Evolutionary conservation across 768 basidiomycete species (phyloP), one percentile per base, ranked within the genome.

Genomic region (Pholiota molesta): DNA sequence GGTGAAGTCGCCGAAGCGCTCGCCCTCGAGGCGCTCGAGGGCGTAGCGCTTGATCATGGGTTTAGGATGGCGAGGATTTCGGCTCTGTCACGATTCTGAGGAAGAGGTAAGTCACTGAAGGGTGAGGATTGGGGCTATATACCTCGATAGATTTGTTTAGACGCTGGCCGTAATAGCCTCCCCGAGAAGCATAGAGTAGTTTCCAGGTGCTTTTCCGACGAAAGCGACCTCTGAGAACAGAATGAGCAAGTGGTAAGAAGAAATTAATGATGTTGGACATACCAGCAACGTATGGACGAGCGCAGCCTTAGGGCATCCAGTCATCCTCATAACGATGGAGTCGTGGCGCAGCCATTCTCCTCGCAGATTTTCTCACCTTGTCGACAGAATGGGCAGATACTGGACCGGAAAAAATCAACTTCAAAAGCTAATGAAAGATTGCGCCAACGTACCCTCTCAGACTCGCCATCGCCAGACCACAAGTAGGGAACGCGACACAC

Each of bases 251-350:
- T 23, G 59, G 39, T 23, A 5, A 19, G n/a, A 31, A 5, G 31
- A 40, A 49, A 54, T 39, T 37, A 56, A 61, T 26, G 33, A 39
- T 35, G 45, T 4, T 26, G 37, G 69, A 71, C 86, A 10, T 47
- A 89, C 91, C 91, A 52, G 93, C 97, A 49, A 96, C 79, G 74
- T 97, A 99, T 39, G 95, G 97, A 61, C 96, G 84, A 2, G 96
- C 93, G 73, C 95, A 95, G 39, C 94, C 94, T 95, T 95, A 2
- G 94, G 94, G 67, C 96, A 98, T 54, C 97, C 97, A 16, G 96
- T 98, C 96, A 99, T 98, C 57, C 97, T 86, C 97, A 99, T 98
- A 62, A 98, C 87, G 66, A 99, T 97, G 2, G 91, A 88, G 75
- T 99, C 97, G 72, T 97, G 90, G 51, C 97, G 83, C 44, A 99